Conservation (phyloP, 129 eudicot genomes). For the Apium graveolens region DNA sequence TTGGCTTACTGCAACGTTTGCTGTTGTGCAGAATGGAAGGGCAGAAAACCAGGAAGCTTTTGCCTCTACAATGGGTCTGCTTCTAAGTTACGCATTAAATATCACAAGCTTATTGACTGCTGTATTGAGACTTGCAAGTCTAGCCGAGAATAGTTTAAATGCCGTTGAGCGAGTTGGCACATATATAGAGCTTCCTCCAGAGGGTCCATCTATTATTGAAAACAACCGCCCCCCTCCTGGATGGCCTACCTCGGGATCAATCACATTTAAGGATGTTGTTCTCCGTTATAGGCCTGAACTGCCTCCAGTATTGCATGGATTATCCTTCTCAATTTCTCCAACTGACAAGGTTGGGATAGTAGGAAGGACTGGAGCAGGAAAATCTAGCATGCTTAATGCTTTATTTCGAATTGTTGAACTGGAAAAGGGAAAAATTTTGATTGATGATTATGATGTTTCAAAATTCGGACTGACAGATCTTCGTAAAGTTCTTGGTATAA, state of each 20-base stretch:
- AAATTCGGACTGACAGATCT: conserved; percentile 84
- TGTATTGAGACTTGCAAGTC: conserved; percentile 80
- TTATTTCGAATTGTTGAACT: conserved; percentile 90
- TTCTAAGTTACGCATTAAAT: conserved; percentile 80
- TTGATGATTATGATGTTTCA: conserved; percentile 64
- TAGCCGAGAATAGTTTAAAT: conserved; percentile 91
- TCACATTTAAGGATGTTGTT: conserved; percentile 71
- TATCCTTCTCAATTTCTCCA: conserved; percentile 57
- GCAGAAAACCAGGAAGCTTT: conserved; percentile 83
- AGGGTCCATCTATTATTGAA: conserved; percentile 64
- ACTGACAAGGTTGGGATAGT: conserved; percentile 83
- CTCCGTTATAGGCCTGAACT: conserved; percentile 88
- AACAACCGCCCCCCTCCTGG: conserved; percentile 83
- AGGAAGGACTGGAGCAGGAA: conserved; percentile 98
- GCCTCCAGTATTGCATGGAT: conserved; percentile 80
- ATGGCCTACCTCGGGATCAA: conserved; percentile 75
- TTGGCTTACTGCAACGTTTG: conserved; percentile 93
- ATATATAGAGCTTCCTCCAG: conserved; percentile 83
- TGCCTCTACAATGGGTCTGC: conserved; percentile 97
- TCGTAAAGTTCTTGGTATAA: conserved; percentile 82
- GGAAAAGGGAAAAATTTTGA: conserved; percentile 70
- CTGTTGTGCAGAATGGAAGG: conserved; percentile 81
- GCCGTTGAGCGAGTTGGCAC: conserved; percentile 95
- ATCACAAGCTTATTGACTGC: conserved; percentile 64
- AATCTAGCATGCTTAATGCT: conserved; percentile 98